Evolutionary conservation across 495 filamentous ascomycete species (phyloP).

Genomic region (Aspergillus indologenus): DNA sequence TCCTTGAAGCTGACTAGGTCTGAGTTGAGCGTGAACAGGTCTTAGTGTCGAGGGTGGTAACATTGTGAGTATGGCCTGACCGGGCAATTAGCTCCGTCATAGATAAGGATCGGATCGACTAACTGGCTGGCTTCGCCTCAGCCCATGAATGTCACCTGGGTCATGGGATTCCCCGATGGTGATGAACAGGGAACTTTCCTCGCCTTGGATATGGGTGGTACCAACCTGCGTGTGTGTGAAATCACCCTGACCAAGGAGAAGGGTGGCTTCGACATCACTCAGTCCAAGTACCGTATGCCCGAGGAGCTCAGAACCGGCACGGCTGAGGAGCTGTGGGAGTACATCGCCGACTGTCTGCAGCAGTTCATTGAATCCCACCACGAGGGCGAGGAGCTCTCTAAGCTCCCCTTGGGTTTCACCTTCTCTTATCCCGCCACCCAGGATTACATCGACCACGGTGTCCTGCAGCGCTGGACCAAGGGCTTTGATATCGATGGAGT

Average conservation of each 20-base stretch:
- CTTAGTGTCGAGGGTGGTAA: conserved; percentile 83
- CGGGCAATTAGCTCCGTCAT: neutral
- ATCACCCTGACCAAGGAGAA: conserved; percentile 85
- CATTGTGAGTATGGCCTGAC: conserved; percentile 63
- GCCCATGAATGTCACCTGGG: conserved; percentile 99
- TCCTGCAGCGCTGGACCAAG: conserved; percentile 98
- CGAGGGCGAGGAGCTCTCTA: conserved; percentile 56
- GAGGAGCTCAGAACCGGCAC: conserved; percentile 91
- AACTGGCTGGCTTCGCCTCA: conserved; percentile 30
- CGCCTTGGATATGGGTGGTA: conserved; percentile 97
- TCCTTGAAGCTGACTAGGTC: neutral
- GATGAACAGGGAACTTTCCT: conserved; percentile 87
- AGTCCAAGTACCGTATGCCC: conserved; percentile 97
- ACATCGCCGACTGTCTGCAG: conserved; percentile 94
- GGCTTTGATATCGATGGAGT: conserved; percentile 97
- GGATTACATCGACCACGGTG: conserved; percentile 92
- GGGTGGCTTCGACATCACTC: conserved; percentile 97
- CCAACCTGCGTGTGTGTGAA: conserved; percentile 96
- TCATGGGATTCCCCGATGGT: conserved; percentile 88
- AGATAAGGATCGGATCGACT: neutral
- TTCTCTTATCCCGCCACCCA: conserved; percentile 98
- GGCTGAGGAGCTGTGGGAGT: conserved; percentile 92
- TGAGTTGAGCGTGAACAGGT: conserved; percentile 43
- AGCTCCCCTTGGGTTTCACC: conserved; percentile 87
- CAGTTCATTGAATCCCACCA: conserved; percentile 96